Base-by-base conservation (phyloP, 2,329 filamentous ascomycete species). In the Stachybotrys chartarum region DNA sequence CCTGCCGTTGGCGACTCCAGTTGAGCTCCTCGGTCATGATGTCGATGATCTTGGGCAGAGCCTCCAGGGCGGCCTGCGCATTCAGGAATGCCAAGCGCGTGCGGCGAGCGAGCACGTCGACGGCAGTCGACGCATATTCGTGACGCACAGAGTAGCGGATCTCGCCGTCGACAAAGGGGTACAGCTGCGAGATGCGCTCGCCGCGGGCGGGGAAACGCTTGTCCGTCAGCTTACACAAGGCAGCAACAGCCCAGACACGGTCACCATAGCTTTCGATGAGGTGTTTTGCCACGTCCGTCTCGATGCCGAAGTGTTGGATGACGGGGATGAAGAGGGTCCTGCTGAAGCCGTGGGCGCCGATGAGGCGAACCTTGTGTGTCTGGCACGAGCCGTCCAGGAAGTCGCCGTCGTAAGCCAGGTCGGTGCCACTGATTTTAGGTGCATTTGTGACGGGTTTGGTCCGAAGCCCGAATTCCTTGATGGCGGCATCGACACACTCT, bases 321-420 rank as follows among this genome's bases (percentile, higher is more conserved):
- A 97, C 78, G 72, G 93, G 92, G 78, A 97, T 96, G 76, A 96
- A 96, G 30, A 97, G 84, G 1, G 91, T 81, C 73, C 91, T 91
- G 71, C 87, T 91, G 76, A 86, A 95, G 54, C 91, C 90, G 69
- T 96, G 91, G 11, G 91, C 89, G 62, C 91, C 91, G 57, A 94
- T 79, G 39, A 96, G 78, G 54, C 88, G 86, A 54, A 95, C 86
- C 63, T 87, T 84, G 70, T 94, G 90, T 3, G 91, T 95, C 68
- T 93, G 89, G 74, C 91, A 95, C 50, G 77, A 79, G 47, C 91
- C 90, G 57, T 78, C 67, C 6, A 78, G 69, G 54, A 73, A 80
- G 56, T 88, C 86, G 58, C 83, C 84, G 64, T 93, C 90, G 64
- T 90, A 83, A 57, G 90, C 78, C 54, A 80, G 72, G 61, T 87